A percentile compares a stretch with the other conserved stretches of the same genome.
Conservation (phyloP, 2,329 filamentous ascomycete genomes). For the Colletotrichum siamense region DNA sequence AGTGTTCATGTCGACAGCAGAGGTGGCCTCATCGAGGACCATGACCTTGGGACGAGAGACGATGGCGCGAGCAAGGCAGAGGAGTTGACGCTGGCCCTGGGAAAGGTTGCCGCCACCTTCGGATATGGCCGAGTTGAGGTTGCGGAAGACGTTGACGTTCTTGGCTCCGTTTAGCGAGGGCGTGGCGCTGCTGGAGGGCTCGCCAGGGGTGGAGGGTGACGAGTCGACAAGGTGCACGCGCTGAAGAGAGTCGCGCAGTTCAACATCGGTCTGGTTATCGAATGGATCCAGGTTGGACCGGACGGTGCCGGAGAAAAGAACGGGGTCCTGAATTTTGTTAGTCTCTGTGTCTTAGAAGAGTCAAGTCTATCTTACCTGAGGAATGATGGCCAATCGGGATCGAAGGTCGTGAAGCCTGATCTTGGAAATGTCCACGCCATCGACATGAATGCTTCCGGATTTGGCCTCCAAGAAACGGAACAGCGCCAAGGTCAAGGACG, state of each 20-base stretch:
- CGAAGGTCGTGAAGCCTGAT: slow-evolving; percentile 74
- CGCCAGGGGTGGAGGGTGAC: slow-evolving; percentile 43
- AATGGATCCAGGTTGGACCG: slow-evolving; percentile 81
- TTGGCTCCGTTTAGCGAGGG: slow-evolving; percentile 33
- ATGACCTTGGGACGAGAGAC: slow-evolving; percentile 77
- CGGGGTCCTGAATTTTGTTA: slow-evolving; percentile 64
- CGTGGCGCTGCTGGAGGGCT: slow-evolving; percentile 36
- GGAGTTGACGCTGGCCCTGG: slow-evolving; percentile 77
- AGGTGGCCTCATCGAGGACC: slow-evolving; percentile 82
- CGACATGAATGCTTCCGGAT: slow-evolving; percentile 71
- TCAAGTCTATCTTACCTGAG: slow-evolving; percentile 47
- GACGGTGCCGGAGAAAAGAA: slow-evolving; percentile 81
- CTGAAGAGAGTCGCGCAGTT: slow-evolving; percentile 72
- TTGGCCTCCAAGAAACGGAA: slow-evolving; percentile 79
- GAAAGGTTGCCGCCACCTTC: slow-evolving; percentile 78
- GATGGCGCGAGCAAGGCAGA: slow-evolving; percentile 77
- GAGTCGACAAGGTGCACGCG: slow-evolving; percentile 71
- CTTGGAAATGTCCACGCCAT: slow-evolving; percentile 76
- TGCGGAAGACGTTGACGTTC: slow-evolving; percentile 71
- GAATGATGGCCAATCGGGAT: slow-evolving; percentile 80
- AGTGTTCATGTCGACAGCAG: slow-evolving; percentile 79
- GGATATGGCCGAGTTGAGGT: slow-evolving; percentile 67
- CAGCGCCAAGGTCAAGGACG: slow-evolving; percentile 74
- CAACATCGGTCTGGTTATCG: slow-evolving; percentile 69
- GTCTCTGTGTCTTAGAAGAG: neutral